Evolutionary conservation across 2,329 filamentous ascomycete species (phyloP), one percentile per base, ranked within the genome.

Genomic region (Chalara sp.): DNA sequence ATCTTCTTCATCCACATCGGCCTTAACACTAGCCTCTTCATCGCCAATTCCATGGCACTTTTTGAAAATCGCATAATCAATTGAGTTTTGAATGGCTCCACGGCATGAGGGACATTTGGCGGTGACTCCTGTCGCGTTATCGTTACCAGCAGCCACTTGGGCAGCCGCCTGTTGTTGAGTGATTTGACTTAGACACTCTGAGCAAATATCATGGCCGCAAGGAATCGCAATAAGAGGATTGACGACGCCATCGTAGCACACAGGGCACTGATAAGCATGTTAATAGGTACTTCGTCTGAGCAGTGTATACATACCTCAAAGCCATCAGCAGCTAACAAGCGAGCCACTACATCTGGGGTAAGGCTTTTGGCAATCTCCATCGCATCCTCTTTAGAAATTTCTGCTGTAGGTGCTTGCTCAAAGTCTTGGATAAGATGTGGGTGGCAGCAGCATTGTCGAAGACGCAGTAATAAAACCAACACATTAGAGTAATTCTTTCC

Each of bases 371-470:
- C 87, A 21, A 88, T 74, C 2, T 75, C 73, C 63, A 88, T 77
- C 8, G 40, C 50, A 7, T 57, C 58, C 30, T 47, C 41, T 3
- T 52, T 45, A 13, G 55, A 13, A 29, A 54, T 11, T 4, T 11
- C 49, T 42, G 47, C 54, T 5, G 53, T 46, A 7, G 58, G 56
- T 6, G 57, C 59, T 40, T 63, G 68, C 30, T 79, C 79, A 48
- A 87, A 80, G 61, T 89, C 83, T 30, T 75, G 77, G 59, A 87
- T 83, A 31, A 88, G 69, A 61, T 84, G 82, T 1, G 86, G 87
- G 64, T 92, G 88, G 59, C 87, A 91, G 61, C 85, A 89, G 21
- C 85, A 84, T 67, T 92, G 88, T 13, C 88, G 83, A n/a, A 93
- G 76, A 29, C 88, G 83, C 43, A 93, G 74, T 42, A 93, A 75